Conservation (phyloP, 306 rosid species). For the Astragalus glycyphyllos region DNA sequence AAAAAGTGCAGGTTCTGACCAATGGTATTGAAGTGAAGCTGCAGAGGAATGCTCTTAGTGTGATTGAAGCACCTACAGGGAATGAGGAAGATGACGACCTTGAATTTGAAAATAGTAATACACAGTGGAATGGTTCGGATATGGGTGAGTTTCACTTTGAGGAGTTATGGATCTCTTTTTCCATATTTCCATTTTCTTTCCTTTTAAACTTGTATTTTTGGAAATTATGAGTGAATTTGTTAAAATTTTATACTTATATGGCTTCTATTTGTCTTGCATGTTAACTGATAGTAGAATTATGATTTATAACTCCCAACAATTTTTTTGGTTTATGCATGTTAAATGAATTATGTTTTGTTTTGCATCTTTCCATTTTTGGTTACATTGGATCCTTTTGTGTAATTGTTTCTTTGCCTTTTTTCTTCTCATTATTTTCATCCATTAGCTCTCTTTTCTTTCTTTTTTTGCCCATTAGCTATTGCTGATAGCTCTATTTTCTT, state of each 20-base stretch:
- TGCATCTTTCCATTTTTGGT: constrained; percentile 32
- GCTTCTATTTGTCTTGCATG: constrained; percentile 14
- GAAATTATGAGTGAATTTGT: not conserved
- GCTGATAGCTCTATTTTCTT: constrained; percentile 43
- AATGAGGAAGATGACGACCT: constrained; percentile 93
- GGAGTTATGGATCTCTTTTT: constrained; percentile 7
- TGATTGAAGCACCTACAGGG: constrained; percentile 92
- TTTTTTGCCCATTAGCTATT: constrained; percentile 19
- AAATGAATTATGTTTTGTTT: constrained; percentile 12
- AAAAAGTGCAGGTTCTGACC: constrained; percentile 78
- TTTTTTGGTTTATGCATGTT: constrained; percentile 26
- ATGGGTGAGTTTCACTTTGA: constrained; percentile 67
- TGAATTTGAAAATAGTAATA: constrained; percentile 61
- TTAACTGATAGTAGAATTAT: constrained; percentile 21
- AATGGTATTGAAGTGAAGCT: constrained; percentile 96
- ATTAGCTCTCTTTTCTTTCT: constrained; percentile 46
- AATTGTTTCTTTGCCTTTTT: constrained; percentile 57
- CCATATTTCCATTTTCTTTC: not conserved
- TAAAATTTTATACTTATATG: constrained; percentile 19
- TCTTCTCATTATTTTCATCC: constrained; percentile 48
- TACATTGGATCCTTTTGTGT: constrained; percentile 70
- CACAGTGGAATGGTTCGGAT: constrained; percentile 82
- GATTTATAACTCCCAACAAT: constrained; percentile 1
- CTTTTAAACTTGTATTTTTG: not conserved
- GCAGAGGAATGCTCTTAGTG: constrained; percentile 96